phyloP scores from a whole-genome alignment of 805 yeast species.

The Tetrapisispora iriomotensis region DNA sequence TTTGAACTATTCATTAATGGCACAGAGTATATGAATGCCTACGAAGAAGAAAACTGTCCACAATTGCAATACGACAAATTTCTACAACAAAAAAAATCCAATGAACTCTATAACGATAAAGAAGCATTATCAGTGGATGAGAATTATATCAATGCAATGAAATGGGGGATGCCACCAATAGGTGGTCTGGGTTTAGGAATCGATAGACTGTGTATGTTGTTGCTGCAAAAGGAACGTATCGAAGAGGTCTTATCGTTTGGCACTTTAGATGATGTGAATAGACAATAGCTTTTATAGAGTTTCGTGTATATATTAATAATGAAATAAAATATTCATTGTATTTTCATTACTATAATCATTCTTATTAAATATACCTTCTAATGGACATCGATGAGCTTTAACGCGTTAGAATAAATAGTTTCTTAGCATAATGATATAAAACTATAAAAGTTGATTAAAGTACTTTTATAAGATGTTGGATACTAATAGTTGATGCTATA shows the following conservation, averaged over 20 bases:
- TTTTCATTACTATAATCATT: no score
- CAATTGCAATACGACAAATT: constrained; percentile 58
- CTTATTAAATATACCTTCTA: not conserved
- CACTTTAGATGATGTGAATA: constrained; percentile 52
- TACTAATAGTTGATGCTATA: no score
- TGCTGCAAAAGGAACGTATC: constrained; percentile 55
- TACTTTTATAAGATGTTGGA: no score
- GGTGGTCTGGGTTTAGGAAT: constrained; percentile 98
- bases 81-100: constrained; percentile 42
- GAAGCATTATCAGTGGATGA: constrained; percentile 67
- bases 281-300: no score
- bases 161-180: constrained; percentile 93
- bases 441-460: no score
- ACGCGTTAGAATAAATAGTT: no score
- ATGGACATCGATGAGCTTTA: no score
- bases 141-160: constrained; percentile 65
- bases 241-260: constrained; percentile 74
- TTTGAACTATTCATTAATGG: constrained; percentile 80
- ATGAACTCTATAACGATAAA: constrained; percentile 39
- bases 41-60: constrained; percentile 94
- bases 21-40: constrained; percentile 80
- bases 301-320: no score
- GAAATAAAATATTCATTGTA: no score
- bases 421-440: no score
- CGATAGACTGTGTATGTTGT: constrained; percentile 76